Percentiles rank a stretch among this genome's conserved stretches.
These are phyloP conservation scores for Penicillium sp. DNA, from an alignment of 2,329 filamentous ascomycete genomes.

Conservation along the genomic window DNA sequence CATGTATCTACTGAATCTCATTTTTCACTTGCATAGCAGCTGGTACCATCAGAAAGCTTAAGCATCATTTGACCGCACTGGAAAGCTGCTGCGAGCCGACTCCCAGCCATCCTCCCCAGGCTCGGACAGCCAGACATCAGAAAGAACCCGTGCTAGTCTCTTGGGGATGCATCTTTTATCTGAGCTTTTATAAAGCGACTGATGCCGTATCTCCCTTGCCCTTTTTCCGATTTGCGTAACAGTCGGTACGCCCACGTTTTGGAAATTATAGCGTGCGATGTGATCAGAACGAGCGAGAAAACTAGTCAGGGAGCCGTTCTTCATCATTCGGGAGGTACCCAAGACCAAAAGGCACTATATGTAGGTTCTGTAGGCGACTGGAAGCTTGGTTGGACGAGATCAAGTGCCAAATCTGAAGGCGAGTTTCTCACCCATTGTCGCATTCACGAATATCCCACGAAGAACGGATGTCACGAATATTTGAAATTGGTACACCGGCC, in stretches of 20 bases:
- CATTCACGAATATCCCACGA: conserved; percentile 7
- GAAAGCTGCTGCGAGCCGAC: not conserved
- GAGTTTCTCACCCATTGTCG: conserved; percentile 13
- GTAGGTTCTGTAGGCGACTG: not conserved
- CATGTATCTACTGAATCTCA: not conserved
- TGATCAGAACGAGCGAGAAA: conserved; percentile 12
- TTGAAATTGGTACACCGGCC: not conserved
- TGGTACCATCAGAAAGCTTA: not conserved
- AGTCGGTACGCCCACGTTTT: not conserved
- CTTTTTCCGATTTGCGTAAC: conserved; percentile 4
- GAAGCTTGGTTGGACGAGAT: conserved; percentile 1
- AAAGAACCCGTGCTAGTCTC: not conserved
- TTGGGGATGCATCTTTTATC: not conserved
- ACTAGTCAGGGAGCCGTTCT: not conserved
- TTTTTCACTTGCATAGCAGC: not conserved
- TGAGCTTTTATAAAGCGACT: not conserved
- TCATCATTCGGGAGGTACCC: not conserved
- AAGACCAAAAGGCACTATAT: conserved; percentile 6
- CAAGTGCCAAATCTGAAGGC: conserved; percentile 12
- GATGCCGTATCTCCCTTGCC: not conserved
- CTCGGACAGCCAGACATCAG: not conserved
- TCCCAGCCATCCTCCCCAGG: not conserved
- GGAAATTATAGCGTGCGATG: conserved; percentile 8
- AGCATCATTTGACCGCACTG: not conserved
- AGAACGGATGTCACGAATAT: not conserved